A percentile compares a stretch with the other conserved stretches of the same genome.
Conservation (phyloP, 2,329 filamentous ascomycete species). For the Byssochlamys sp. region DNA sequence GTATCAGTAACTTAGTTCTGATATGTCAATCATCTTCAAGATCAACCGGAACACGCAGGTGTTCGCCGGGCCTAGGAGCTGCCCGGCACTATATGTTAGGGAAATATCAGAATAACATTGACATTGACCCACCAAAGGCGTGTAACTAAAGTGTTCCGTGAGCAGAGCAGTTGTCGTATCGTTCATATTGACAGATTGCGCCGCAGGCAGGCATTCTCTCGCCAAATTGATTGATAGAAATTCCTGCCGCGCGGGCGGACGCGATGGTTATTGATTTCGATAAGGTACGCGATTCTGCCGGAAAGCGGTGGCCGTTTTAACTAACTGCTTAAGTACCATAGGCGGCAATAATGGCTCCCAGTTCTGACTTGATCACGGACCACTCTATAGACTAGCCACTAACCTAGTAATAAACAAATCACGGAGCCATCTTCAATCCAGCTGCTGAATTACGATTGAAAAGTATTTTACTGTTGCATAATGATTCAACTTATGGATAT, state of each 20-base stretch:
- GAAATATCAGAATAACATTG: constrained; percentile 2
- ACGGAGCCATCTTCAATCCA: neutral
- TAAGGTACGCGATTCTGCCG: neutral
- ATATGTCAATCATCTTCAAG: neutral
- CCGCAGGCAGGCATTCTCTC: neutral
- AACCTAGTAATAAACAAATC: neutral
- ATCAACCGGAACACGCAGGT: neutral
- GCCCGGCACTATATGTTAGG: neutral
- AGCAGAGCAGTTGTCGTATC: constrained; percentile 53
- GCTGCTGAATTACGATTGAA: neutral
- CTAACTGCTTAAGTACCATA: too few relatives aligned
- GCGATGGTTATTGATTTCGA: neutral
- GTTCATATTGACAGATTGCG: constrained; percentile 26
- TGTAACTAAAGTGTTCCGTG: constrained; percentile 92
- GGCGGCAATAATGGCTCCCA: neutral
- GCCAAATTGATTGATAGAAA: neutral
- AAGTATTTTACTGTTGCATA: neutral
- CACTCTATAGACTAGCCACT: neutral
- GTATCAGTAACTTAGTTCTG: constrained; percentile 5
- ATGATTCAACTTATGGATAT: neutral
- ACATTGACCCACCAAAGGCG: constrained; percentile 62
- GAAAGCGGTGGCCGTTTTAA: neutral
- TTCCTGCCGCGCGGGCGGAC: neutral
- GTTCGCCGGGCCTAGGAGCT: neutral
- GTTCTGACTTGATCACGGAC: neutral